Evolutionary conservation across 1,139 yeast species (phyloP).

Genomic region (Geotrichum phurueaensis): DNA sequence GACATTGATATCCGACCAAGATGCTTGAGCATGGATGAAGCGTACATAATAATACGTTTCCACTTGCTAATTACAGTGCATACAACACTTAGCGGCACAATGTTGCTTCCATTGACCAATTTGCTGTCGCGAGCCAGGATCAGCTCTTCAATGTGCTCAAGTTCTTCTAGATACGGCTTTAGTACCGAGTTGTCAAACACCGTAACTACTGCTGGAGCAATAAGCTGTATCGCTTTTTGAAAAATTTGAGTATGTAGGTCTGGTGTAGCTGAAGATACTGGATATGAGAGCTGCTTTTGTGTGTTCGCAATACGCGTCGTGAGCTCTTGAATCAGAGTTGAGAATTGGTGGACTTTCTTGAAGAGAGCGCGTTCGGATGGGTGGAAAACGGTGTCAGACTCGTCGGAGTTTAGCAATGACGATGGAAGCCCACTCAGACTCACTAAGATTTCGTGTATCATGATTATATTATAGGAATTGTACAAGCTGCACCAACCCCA

Average conservation of each 20-base stretch:
- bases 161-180: slow-evolving; percentile 7
- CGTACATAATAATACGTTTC: slow-evolving; percentile 4
- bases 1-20: slow-evolving; percentile 1
- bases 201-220: slow-evolving; percentile 6
- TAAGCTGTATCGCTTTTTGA: slow-evolving; percentile 3
- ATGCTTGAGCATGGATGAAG: slow-evolving; percentile 1
- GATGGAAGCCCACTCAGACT: slow-evolving; percentile 28
- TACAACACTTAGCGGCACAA: slow-evolving; percentile 4
- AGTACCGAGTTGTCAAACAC: slow-evolving; percentile 9
- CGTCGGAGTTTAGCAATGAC: slow-evolving; percentile 18
- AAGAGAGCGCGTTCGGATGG: slow-evolving; percentile 18
- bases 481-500: neutral
- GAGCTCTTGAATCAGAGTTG: slow-evolving; percentile 1
- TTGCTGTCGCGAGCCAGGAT: slow-evolving; percentile 6
- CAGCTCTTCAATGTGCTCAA: slow-evolving; percentile 4
- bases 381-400: slow-evolving; percentile 13
- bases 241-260: neutral
- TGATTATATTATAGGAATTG: neutral
- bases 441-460: slow-evolving; percentile 19
- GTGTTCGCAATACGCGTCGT: neutral
- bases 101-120: slow-evolving; percentile 1
- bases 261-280: neutral
- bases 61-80: slow-evolving; percentile 1
- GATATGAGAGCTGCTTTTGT: slow-evolving; percentile 1
- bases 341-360: slow-evolving; percentile 16